Percentiles rank a stretch among this genome's conserved stretches.
Conservation (phyloP, 805 yeast species). For the Brettanomyces bruxellensis region DNA sequence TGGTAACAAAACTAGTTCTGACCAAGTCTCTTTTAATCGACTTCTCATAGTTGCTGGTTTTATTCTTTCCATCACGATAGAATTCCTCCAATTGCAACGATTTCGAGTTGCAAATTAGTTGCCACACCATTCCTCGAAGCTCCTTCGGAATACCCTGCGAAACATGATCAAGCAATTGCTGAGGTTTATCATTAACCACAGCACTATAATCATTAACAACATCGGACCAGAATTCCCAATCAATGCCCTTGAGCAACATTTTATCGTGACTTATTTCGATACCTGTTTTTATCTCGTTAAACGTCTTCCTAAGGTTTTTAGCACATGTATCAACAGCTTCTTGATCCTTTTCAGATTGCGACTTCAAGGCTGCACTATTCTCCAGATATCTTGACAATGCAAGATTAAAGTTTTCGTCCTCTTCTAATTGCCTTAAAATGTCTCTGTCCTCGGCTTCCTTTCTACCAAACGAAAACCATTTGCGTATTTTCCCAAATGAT, state of each 20-base stretch:
- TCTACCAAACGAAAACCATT: constrained; percentile 23
- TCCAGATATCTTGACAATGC: constrained; percentile 51
- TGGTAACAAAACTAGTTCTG: constrained; percentile 74
- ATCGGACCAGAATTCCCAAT: constrained; percentile 84
- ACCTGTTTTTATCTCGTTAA: constrained; percentile 41
- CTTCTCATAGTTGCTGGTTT: constrained; percentile 56
- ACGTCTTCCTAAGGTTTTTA: constrained; percentile 31
- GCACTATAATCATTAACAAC: constrained; percentile 70
- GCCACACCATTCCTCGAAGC: constrained; percentile 89
- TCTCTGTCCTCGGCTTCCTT: constrained; percentile 10
- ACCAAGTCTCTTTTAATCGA: constrained; percentile 75
- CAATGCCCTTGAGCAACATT: constrained; percentile 32
- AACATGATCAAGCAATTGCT: constrained; percentile 50
- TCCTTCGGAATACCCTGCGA: constrained; percentile 77
- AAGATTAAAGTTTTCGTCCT: constrained; percentile 43
- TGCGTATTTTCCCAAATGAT: constrained; percentile 5
- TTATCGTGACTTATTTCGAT: constrained; percentile 30
- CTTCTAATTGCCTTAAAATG: constrained; percentile 13
- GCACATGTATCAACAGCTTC: constrained; percentile 43
- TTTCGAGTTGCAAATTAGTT: constrained; percentile 73
- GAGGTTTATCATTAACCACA: constrained; percentile 55
- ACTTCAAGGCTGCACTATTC: constrained; percentile 40
- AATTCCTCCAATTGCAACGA: constrained; percentile 52
- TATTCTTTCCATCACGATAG: constrained; percentile 38
- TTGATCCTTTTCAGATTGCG: constrained; percentile 42